A percentile compares a stretch with the other conserved stretches of the same genome.
phyloP scores from a whole-genome alignment of 148 eudicot genomes.

The Pouteria glomerata region DNA sequence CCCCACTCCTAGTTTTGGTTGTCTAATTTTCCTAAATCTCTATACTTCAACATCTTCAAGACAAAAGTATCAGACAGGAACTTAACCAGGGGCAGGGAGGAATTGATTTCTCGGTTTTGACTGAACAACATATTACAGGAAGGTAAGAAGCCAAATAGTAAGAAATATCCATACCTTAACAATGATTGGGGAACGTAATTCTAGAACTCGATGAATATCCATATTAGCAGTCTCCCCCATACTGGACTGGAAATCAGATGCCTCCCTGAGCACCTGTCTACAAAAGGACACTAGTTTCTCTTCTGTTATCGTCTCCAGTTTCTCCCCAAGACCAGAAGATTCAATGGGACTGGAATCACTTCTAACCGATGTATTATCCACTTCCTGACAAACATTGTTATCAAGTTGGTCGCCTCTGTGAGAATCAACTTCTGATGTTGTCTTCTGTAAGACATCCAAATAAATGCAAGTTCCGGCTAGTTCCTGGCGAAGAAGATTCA shows the following conservation, averaged over 20 bases:
- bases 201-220: conserved; percentile 91
- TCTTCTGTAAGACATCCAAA: conserved; percentile 82
- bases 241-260: conserved; percentile 87
- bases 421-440: conserved; percentile 50
- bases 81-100: neutral
- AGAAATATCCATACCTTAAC: conserved; percentile 53
- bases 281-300: conserved; percentile 85
- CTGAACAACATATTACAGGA: neutral
- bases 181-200: conserved; percentile 85
- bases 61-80: neutral
- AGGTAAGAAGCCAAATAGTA: neutral
- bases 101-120: neutral
- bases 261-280: conserved; percentile 82
- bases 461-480: conserved; percentile 82
- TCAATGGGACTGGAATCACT: conserved; percentile 20
- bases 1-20: no score
- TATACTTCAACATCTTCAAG: neutral
- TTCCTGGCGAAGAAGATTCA: conserved; percentile 91
- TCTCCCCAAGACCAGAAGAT: conserved; percentile 34
- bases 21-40: no score
- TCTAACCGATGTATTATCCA: neutral
- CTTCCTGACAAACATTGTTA: conserved; percentile 12
- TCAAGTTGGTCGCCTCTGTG: conserved; percentile 19
- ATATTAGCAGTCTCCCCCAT: conserved; percentile 66
- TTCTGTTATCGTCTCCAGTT: conserved; percentile 71